Percentiles rank a stretch among this genome's conserved stretches.
These are phyloP conservation scores for Lactarius trivialis DNA, from an alignment of 768 basidiomycete species.

Conservation along the genomic window DNA sequence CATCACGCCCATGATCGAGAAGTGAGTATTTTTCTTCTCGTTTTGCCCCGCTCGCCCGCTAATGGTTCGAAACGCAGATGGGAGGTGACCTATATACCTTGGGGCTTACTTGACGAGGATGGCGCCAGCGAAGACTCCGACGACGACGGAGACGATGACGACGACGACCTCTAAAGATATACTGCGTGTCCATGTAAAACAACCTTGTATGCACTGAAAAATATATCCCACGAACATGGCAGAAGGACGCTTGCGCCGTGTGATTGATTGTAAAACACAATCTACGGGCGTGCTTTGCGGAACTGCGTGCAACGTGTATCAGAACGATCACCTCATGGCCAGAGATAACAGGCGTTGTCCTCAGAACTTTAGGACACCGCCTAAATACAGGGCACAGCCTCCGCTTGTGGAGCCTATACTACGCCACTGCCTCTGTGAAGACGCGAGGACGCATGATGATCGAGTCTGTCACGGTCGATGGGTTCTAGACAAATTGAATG, in stretches of 20 bases:
- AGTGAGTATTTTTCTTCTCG: not conserved
- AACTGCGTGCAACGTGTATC: not conserved
- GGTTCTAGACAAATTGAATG: too few species aligned
- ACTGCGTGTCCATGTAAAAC: not conserved
- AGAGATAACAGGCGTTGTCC: not conserved
- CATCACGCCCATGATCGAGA: not conserved
- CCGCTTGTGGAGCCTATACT: not conserved
- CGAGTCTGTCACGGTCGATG: too few species aligned
- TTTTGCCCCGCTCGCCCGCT: not conserved
- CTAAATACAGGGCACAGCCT: not conserved
- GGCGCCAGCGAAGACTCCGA: not conserved
- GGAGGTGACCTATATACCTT: slow-evolving; percentile 7
- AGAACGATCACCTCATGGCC: not conserved
- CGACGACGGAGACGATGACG: not conserved
- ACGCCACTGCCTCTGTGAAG: not conserved
- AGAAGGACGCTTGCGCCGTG: not conserved
- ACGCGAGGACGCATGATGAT: too few species aligned
- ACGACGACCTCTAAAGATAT: not conserved
- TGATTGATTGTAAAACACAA: not conserved
- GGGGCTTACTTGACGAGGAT: slow-evolving; percentile 13
- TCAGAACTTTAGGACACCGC: not conserved
- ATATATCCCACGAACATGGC: not conserved
- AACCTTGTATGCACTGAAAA: not conserved
- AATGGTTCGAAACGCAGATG: slow-evolving; percentile 3
- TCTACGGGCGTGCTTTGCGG: not conserved